Base-by-base conservation (phyloP, 116 monocot genomes). In the Cymodocea nodosa region DNA sequence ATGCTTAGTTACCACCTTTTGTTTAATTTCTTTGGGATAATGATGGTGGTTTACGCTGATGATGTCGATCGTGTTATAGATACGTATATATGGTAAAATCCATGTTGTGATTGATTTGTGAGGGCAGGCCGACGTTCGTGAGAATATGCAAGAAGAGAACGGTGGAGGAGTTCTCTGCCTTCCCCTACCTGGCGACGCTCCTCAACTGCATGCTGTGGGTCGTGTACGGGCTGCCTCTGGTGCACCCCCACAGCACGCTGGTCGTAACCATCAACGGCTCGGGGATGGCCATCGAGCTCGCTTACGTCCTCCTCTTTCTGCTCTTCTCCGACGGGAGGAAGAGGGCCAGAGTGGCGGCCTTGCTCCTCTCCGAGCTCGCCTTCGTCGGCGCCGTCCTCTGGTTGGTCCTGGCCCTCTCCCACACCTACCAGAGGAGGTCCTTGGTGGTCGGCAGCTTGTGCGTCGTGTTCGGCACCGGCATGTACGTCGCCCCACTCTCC, bases 191-290 rank as follows among this genome's bases (percentile, higher is more conserved):
- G 3, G 81, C 83, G 17, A 81, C 82, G 16, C 79, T 88, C 0
- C 71, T 88, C 51, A 88, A 88, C 77, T 88, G 88, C 79, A 72
- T 82, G 82, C 66, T 88, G 23, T 88, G 88, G 88, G 77, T 84
- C 14, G 70, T 79, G 20, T 88, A 88, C n/a, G 88, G 88, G 19
- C 74, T 88, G 6, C 88, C 88, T 4, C 4, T 74, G 36, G 88
- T 88, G 44, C 81, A 82, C 75, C 88, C 82, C 5, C 76, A 84
- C 64, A 88, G 84, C 88, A 66, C 63, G 39, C 82, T 88, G 15
- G 84, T 88, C 10, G 20, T 84, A 24, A 84, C 88, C 74, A 84
- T 88, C 67, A 88, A 88, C 20, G 88, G 84, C 23, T 56, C 82
- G 8, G 88, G 88, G 48, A 39, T 71, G 23, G 48, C 57, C 61